Evolutionary conservation across 163 green algal genomes (phyloP).

Genomic region (Scenedesmus sp.): DNA sequence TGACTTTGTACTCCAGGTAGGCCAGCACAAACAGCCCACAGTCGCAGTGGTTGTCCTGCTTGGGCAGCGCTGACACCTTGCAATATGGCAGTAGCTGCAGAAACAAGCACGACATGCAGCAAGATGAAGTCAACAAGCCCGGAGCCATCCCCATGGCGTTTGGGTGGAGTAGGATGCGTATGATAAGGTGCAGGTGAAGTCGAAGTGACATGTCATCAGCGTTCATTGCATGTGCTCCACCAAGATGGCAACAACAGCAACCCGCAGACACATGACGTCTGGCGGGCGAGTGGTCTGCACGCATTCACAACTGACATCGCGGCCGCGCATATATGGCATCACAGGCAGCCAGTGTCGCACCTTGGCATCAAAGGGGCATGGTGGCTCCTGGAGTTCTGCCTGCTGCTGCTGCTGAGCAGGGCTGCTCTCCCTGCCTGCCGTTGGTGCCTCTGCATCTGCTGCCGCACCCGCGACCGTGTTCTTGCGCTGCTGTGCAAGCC

Average conservation of each 20-base stretch:
- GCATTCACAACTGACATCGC: neutral
- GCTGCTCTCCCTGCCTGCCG: neutral
- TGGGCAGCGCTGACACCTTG: conserved; percentile 56
- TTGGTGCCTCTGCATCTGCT: neutral
- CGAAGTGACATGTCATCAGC: neutral
- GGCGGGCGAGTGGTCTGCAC: neutral
- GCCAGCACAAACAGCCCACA: conserved; percentile 94
- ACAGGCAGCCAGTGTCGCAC: neutral
- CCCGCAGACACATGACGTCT: too few species aligned
- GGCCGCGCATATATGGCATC: neutral
- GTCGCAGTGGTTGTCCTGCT: conserved; percentile 94
- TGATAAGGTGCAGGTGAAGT: neutral
- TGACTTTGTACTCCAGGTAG: conserved; percentile 85
- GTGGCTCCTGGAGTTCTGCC: neutral
- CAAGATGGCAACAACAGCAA: neutral
- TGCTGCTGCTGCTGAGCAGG: neutral
- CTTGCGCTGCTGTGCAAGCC: conserved; percentile 63
- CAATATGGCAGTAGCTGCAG: neutral
- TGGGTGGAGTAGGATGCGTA: neutral
- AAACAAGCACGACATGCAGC: neutral
- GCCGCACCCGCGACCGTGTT: conserved; percentile 1
- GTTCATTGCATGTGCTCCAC: neutral
- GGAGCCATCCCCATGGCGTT: too few species aligned
- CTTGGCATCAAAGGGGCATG: neutral
- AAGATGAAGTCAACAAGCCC: too few species aligned